Conservation (phyloP, 305 asterid species). For the Solanum hybrid region DNA sequence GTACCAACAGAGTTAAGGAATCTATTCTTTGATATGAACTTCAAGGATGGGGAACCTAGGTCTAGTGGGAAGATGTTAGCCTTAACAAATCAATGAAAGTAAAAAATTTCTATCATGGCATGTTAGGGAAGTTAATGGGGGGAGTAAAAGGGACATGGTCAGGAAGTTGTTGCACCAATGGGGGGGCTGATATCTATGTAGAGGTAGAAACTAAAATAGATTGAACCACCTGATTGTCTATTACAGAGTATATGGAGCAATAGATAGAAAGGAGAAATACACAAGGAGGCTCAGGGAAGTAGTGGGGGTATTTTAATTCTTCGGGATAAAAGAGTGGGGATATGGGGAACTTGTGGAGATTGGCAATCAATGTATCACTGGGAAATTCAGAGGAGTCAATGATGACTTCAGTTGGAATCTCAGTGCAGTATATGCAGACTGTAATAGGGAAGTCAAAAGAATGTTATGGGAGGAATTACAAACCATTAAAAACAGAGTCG, state of each 20-base stretch:
- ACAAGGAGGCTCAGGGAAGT: not conserved
- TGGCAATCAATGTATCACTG: not conserved
- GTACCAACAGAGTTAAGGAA: not conserved
- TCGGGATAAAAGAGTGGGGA: not conserved
- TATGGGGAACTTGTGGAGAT: not conserved
- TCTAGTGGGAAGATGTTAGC: not conserved
- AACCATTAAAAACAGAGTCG: not conserved
- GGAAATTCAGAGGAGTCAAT: not conserved
- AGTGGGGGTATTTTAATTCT: not conserved
- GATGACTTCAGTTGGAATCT: not conserved
- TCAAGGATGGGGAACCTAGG: not conserved
- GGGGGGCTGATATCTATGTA: not conserved
- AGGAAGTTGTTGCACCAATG: not conserved
- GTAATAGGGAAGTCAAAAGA: not conserved
- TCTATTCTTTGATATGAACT: not conserved
- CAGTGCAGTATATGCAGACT: not conserved
- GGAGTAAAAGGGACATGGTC: not conserved
- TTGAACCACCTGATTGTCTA: not conserved
- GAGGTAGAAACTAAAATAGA: not conserved
- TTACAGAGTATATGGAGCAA: not conserved
- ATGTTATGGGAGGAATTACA: not conserved
- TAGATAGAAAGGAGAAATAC: not conserved
- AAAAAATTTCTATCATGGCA: not conserved
- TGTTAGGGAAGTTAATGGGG: not conserved
- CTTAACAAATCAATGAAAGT: not conserved